Evolutionary conservation across 2,329 filamentous ascomycete genomes (phyloP).

Genomic region (Colletotrichum musicola): DNA sequence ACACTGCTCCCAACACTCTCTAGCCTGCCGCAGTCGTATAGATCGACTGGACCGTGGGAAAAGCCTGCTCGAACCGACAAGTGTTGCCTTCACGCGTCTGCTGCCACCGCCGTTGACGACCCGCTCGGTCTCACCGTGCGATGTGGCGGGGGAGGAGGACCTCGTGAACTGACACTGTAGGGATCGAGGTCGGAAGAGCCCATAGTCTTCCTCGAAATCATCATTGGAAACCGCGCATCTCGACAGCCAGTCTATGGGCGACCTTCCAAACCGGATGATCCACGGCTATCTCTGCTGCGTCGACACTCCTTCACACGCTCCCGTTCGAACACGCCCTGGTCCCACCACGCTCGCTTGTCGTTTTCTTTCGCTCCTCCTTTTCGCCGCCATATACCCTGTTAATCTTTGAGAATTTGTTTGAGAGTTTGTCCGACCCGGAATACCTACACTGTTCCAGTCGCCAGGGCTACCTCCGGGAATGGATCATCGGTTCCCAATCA

Average conservation of each 20-base stretch:
- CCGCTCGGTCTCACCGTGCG: constrained; percentile 51
- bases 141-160: constrained; percentile 60
- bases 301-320: constrained; percentile 20
- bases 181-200: constrained; percentile 49
- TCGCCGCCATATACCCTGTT: constrained; percentile 2
- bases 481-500: constrained; percentile 72
- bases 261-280: constrained; percentile 8
- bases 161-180: constrained; percentile 51
- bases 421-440: constrained; percentile 22
- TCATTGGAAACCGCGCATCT: constrained; percentile 19
- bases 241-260: constrained; percentile 6
- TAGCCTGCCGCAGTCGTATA: constrained; percentile 33
- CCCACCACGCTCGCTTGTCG: constrained; percentile 28
- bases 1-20: constrained; percentile 1
- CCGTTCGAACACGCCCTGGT: constrained; percentile 9
- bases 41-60: constrained; percentile 32
- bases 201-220: constrained; percentile 33
- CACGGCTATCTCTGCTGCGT: constrained; percentile 10
- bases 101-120: constrained; percentile 34
- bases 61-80: constrained; percentile 24
- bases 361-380: constrained; percentile 19
- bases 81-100: constrained; percentile 39
- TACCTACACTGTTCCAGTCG: constrained; percentile 23
- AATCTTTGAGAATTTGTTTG: neutral
- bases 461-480: constrained; percentile 58